phyloP scores from a whole-genome alignment of 371 early-diverging fungal genomes.

The Sporodiniella umbellata region DNA sequence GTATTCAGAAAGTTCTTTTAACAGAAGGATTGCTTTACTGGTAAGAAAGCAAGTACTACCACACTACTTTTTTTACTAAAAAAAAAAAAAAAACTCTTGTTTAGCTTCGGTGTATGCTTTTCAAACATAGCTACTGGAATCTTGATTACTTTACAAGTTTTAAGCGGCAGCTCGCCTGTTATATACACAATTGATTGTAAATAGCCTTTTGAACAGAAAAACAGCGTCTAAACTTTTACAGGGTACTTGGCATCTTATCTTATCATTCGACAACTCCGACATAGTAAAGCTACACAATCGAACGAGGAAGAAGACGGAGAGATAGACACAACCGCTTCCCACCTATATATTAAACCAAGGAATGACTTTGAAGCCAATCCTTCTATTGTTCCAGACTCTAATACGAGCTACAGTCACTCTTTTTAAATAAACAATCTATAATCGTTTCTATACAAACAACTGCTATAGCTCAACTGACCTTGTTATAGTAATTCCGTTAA shows the following conservation, averaged over 20 bases:
- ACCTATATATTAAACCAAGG: background rate
- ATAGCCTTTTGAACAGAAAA: background rate
- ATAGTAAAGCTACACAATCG: slow-evolving; percentile 9
- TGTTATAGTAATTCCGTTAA: too few species aligned
- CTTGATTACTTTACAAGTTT: slow-evolving; percentile 20
- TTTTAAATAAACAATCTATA: too few species aligned
- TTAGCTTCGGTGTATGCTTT: slow-evolving; percentile 43
- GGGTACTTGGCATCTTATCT: slow-evolving; percentile 49
- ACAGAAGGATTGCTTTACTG: slow-evolving; percentile 42
- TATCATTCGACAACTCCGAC: slow-evolving; percentile 41
- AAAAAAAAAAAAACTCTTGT: background rate
- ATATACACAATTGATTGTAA: slow-evolving; percentile 49
- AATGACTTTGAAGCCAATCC: too few species aligned
- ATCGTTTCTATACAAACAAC: too few species aligned
- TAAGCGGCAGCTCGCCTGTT: slow-evolving; percentile 41
- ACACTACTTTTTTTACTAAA: background rate
- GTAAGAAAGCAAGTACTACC: slow-evolving; percentile 15
- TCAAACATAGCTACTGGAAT: slow-evolving; percentile 46
- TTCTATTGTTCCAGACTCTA: too few species aligned
- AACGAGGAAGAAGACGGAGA: slow-evolving; percentile 19
- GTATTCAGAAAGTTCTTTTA: slow-evolving; percentile 36
- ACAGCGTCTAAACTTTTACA: slow-evolving; percentile 1
- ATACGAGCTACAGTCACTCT: too few species aligned
- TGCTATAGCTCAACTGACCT: too few species aligned
- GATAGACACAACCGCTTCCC: background rate